Evolutionary conservation across 2,329 filamentous ascomycete genomes (phyloP).

Genomic region (Aspergillus calidoustus): DNA sequence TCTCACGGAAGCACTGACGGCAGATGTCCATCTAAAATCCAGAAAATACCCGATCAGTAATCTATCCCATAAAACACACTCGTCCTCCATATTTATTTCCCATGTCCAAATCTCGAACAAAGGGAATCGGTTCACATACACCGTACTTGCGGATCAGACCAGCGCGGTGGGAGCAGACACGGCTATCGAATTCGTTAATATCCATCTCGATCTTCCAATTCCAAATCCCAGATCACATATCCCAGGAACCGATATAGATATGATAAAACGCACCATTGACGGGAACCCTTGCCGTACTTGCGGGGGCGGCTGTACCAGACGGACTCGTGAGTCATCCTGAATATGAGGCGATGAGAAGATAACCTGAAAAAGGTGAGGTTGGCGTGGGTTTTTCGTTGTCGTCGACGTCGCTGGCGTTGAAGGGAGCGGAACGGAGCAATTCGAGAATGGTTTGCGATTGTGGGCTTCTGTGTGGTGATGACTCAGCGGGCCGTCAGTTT

Average conservation of each 20-base stretch:
- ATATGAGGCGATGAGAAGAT: conserved; percentile 38
- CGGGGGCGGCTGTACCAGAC: conserved; percentile 99
- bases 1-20: conserved; percentile 72
- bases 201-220: conserved; percentile 1
- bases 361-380: conserved; percentile 18
- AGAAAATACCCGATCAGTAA: conserved; percentile 23
- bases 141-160: conserved; percentile 99
- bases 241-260: conserved; percentile 7
- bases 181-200: conserved; percentile 55
- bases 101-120: no score
- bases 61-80: conserved; percentile 4
- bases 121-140: conserved; percentile 35
- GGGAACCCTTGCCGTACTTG: conserved; percentile 92
- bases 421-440: conserved; percentile 23
- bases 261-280: conserved; percentile 75
- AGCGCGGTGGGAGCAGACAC: conserved; percentile 90
- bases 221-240: conserved; percentile 16
- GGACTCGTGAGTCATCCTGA: conserved; percentile 86
- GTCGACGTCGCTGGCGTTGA: conserved; percentile 39
- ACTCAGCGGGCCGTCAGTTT: neutral
- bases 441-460: neutral
- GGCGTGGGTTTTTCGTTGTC: conserved; percentile 28
- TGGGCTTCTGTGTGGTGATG: conserved; percentile 9
- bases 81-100: neutral
- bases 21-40: conserved; percentile 57